Evolutionary conservation across 179 eudicot genomes (phyloP).

Genomic region (Carnegiea gigantea): DNA sequence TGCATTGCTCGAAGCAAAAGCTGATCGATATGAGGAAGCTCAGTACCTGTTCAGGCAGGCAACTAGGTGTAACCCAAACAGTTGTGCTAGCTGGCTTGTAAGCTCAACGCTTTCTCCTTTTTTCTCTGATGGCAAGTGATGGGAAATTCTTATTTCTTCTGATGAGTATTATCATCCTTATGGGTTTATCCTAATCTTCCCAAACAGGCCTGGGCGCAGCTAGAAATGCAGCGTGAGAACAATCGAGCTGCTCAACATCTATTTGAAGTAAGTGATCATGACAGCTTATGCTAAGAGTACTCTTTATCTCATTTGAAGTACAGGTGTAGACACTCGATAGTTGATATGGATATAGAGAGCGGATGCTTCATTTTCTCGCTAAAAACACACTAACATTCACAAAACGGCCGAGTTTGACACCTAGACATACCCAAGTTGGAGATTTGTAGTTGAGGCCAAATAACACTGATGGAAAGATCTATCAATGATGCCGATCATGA

Average conservation of each 20-base stretch:
- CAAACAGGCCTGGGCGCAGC: constrained; percentile 92
- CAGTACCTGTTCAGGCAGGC: constrained; percentile 89
- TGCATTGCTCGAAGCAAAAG: constrained; percentile 89
- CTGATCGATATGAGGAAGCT: constrained; percentile 80
- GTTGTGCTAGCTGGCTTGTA: constrained; percentile 99
- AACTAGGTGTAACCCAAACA: constrained; percentile 81
- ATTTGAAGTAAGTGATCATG: constrained; percentile 63
- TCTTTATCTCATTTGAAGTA: not conserved
- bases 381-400: not conserved
- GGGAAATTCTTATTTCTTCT: not conserved
- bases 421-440: not conserved
- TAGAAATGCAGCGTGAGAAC: constrained; percentile 85
- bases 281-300: not conserved
- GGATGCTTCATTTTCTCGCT: not conserved
- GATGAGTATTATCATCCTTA: not conserved
- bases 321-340: too few relatives aligned
- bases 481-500: not conserved
- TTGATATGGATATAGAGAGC: not conserved
- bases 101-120: constrained; percentile 22
- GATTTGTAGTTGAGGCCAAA: not conserved
- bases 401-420: not conserved
- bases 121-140: not conserved
- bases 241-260: constrained; percentile 59
- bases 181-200: constrained; percentile 11
- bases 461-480: not conserved